Evolutionary conservation across 2,329 filamentous ascomycete genomes (phyloP).

Genomic region (Aaosphaeria pasadenensis): DNA sequence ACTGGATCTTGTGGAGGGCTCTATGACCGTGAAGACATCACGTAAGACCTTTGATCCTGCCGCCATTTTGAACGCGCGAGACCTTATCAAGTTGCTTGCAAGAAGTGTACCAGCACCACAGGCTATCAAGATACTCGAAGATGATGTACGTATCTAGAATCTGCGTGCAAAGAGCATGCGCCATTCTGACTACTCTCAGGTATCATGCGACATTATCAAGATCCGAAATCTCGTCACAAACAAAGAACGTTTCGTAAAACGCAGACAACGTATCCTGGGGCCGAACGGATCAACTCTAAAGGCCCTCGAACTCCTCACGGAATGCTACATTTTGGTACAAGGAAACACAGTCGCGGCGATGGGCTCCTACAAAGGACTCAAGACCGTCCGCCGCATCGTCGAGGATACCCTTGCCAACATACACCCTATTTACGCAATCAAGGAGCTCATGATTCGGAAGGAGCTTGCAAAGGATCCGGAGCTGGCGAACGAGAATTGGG

Average conservation of each 20-base stretch:
- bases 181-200: too few species aligned
- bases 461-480: conserved; percentile 88
- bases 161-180: too few species aligned
- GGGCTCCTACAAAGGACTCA: conserved; percentile 89
- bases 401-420: conserved; percentile 98
- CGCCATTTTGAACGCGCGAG: conserved; percentile 87
- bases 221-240: conserved; percentile 86
- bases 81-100: conserved; percentile 89
- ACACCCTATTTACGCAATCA: conserved; percentile 88
- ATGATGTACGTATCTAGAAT: conserved; percentile 55
- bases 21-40: conserved; percentile 95
- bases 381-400: conserved; percentile 79
- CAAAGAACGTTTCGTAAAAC: conserved; percentile 94
- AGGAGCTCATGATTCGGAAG: conserved; percentile 90
- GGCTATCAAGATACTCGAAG: conserved; percentile 90
- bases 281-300: conserved; percentile 91
- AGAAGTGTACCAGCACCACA: conserved; percentile 83
- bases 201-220: conserved; percentile 91
- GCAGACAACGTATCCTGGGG: conserved; percentile 86
- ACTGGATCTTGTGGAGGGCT: conserved; percentile 90
- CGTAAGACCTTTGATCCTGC: conserved; percentile 89
- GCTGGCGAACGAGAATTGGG: conserved; percentile 86
- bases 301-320: conserved; percentile 85
- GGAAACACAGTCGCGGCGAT: conserved; percentile 93
- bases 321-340: conserved; percentile 87